Evolutionary conservation across 2,329 filamentous ascomycete genomes (phyloP).

Genomic region (Pestalotiopsis sp.): DNA sequence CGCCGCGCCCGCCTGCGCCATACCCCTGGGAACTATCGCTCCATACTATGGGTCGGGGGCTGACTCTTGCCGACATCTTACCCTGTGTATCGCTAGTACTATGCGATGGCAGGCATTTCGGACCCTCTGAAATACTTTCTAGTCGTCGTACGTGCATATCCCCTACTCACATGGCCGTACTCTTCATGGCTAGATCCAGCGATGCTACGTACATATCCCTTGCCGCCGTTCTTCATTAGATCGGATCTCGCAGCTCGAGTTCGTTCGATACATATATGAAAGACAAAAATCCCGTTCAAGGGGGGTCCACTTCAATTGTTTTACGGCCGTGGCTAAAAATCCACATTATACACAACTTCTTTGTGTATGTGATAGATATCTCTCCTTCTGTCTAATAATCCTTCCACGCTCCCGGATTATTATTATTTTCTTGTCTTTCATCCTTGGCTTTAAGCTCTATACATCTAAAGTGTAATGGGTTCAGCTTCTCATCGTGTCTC

Average conservation of each 20-base stretch:
- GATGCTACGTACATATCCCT: neutral
- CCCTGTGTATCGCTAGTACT: neutral
- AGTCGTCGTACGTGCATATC: neutral
- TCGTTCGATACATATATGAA: constrained; percentile 10
- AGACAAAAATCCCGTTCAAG: neutral
- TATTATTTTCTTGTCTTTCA: neutral
- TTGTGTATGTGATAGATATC: neutral
- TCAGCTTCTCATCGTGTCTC: neutral
- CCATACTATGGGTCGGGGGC: neutral
- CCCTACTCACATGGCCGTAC: neutral
- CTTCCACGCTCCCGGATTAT: neutral
- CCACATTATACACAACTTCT: neutral
- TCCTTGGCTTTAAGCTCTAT: neutral
- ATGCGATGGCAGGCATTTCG: neutral
- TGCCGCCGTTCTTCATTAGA: neutral
- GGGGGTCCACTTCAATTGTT: neutral
- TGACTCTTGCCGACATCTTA: neutral
- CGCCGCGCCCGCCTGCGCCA: neutral
- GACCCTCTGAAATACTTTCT: neutral
- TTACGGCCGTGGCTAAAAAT: neutral
- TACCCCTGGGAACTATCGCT: constrained; percentile 3
- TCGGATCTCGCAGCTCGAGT: neutral
- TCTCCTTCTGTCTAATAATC: neutral
- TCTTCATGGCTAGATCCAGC: neutral
- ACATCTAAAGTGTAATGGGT: neutral